Evolutionary conservation across 169 alveolate genomes (phyloP).

Genomic region (Toxoplasma gondii): DNA sequence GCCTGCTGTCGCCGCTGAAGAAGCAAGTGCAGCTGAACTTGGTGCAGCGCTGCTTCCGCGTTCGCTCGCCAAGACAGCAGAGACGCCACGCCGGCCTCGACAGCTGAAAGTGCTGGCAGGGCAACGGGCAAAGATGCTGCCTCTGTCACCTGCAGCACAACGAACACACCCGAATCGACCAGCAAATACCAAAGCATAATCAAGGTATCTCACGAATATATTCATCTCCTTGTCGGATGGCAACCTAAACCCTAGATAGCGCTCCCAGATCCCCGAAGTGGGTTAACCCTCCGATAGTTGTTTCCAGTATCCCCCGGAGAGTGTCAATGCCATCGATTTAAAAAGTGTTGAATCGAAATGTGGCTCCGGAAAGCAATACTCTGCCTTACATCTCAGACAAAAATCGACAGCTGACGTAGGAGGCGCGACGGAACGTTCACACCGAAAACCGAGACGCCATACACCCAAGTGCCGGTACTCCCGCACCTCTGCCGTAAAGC

Average conservation of each 20-base stretch:
- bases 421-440: no score
- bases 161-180: not conserved
- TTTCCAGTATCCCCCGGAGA: no score
- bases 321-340: no score
- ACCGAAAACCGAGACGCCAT: no score
- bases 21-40: conserved; percentile 10
- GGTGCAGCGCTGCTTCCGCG: conserved; percentile 38
- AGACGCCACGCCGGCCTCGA: conserved; percentile 18
- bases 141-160: conserved; percentile 10
- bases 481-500: no score
- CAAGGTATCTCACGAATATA: not conserved
- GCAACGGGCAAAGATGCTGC: conserved; percentile 1
- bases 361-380: no score
- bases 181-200: not conserved
- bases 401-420: no score
- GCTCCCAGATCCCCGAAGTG: not conserved
- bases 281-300: not conserved
- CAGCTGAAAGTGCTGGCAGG: not conserved
- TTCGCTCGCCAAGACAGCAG: not conserved
- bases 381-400: no score
- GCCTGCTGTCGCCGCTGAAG: not conserved
- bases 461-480: no score
- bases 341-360: no score
- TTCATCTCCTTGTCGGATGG: not conserved
- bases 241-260: not conserved